phyloP scores from a whole-genome alignment of 2,329 filamentous ascomycete genomes.

The Ophiocordyceps australis region DNA sequence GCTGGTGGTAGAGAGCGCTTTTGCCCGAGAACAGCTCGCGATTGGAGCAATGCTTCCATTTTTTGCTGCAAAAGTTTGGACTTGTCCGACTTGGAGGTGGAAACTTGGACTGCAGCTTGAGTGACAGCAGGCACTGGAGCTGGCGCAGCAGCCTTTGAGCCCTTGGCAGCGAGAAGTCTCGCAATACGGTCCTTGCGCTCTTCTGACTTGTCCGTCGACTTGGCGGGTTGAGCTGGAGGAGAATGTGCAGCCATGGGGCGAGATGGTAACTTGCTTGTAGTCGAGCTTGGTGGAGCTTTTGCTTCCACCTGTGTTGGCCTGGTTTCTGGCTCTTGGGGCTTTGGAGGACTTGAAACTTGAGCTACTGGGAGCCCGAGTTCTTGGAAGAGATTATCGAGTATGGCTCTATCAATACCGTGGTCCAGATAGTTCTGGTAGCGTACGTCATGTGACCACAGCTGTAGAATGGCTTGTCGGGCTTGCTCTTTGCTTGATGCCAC shows the following conservation, averaged over 20 bases:
- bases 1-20: slow-evolving; percentile 4
- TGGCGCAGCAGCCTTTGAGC: slow-evolving; percentile 25
- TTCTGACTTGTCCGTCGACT: slow-evolving; percentile 22
- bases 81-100: slow-evolving; percentile 51
- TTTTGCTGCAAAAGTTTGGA: slow-evolving; percentile 58
- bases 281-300: background rate
- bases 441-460: slow-evolving; percentile 47
- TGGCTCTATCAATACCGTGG: slow-evolving; percentile 47
- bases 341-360: background rate
- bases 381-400: slow-evolving; percentile 47
- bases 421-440: slow-evolving; percentile 55
- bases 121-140: slow-evolving; percentile 2
- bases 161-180: slow-evolving; percentile 55
- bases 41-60: slow-evolving; percentile 54
- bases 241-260: no score
- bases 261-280: no score
- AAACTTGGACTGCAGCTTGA: no score
- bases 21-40: slow-evolving; percentile 24
- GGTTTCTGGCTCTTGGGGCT: background rate
- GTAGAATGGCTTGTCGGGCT: slow-evolving; percentile 49
- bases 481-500: slow-evolving; percentile 35
- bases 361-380: slow-evolving; percentile 47
- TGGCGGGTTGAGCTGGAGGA: background rate
- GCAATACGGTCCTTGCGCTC: slow-evolving; percentile 64
- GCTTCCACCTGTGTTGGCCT: no score